Percentiles rank a stretch among this genome's conserved stretches.
Evolutionary conservation across 306 rosid genomes (phyloP).

Genomic region (Macrotyloma uniflorum): DNA sequence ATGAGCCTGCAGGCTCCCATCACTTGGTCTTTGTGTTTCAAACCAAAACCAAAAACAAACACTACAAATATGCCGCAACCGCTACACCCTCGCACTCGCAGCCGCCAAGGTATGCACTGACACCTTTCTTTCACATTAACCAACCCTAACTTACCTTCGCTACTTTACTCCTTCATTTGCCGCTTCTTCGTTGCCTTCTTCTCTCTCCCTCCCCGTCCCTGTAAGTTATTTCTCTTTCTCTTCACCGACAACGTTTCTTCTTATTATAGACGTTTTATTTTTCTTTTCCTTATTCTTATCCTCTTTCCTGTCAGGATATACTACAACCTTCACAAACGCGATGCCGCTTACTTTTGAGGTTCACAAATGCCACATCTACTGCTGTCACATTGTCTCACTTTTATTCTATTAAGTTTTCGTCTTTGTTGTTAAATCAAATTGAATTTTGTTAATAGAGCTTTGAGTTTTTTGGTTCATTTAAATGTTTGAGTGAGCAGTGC

Average conservation of each 20-base stretch:
- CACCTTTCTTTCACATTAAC: slow-evolving; percentile 1
- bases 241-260: background rate
- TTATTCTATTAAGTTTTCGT: background rate
- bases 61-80: background rate
- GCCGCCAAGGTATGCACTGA: slow-evolving; percentile 33
- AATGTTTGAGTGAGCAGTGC: background rate
- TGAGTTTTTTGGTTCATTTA: background rate
- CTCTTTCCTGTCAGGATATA: slow-evolving; percentile 19
- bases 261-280: background rate
- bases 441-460: background rate
- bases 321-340: background rate
- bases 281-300: background rate
- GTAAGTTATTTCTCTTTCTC: slow-evolving; percentile 11
- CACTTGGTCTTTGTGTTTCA: background rate
- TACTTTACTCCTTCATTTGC: background rate
- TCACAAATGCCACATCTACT: background rate
- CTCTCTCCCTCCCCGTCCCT: background rate
- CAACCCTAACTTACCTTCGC: background rate
- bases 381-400: background rate
- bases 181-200: background rate
- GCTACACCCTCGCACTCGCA: slow-evolving; percentile 13
- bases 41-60: background rate
- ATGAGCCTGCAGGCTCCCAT: background rate
- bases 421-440: background rate
- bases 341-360: slow-evolving; percentile 97